Base-by-base conservation (phyloP, 495 filamentous ascomycete genomes). In the Endocarpon pusillum region DNA sequence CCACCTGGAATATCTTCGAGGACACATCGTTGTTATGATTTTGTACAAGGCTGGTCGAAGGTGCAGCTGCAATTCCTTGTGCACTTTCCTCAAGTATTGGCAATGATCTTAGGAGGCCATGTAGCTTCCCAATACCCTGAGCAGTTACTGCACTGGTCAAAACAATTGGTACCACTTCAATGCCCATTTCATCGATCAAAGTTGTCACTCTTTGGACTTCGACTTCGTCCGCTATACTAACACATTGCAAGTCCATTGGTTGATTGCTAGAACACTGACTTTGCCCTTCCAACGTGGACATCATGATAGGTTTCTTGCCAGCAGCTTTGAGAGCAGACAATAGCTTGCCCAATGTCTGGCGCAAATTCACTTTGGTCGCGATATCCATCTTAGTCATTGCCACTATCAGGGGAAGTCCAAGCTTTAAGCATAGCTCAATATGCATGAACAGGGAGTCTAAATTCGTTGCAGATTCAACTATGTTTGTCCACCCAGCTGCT, bases 361-460 rank as follows among this genome's bases (percentile, higher is more conserved):
- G 65, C 14, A 96, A 49, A 16, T 72, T 69, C 1, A 54, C 46
- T 34, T 74, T 81, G 9, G 75, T 81, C 12, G 85, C 85, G 35
- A 94, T 53, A 46, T 97, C 89, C 29, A 87, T 61, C 46, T 96
- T 97, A 0, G 89, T 94, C 31, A 97, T 78, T 5, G 83, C 67
- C 3, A 96, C 68, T 5, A 81, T 61, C 31, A 91, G 53, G 0
- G 84, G 79, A 16, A 85, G 54, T 5, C 70, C 64, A 12, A 97
- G 53, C 34, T 80, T 77, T 14, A 92, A 57, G 51, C 85, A 94
- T 8, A 97, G 66, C 16, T 84, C 72, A n/a, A n/a, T n/a, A n/a
- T n/a, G n/a, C n/a, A 97, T 62, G 51, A 96, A 82, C 0, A 80
- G 74, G 42, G 74, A 64, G 12, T 74, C 80, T 19, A 85, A 54